Evolutionary conservation across 2,329 filamentous ascomycete genomes (phyloP), one percentile per base, ranked within the genome.

Genomic region (Trichoderma asperellum): DNA sequence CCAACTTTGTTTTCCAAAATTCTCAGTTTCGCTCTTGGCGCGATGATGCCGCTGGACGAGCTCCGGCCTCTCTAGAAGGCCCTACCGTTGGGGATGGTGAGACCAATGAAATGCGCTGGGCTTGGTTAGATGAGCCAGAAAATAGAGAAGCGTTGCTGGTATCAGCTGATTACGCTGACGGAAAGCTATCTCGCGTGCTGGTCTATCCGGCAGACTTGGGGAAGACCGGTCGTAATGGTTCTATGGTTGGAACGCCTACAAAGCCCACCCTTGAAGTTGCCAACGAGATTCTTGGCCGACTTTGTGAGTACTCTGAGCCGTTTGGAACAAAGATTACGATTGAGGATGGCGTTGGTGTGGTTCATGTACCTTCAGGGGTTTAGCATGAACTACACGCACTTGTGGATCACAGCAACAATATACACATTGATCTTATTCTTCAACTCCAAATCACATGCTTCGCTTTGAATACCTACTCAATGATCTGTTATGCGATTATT

Each of bases 1-100:
- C 64, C 55, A 68, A 68, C 4, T 68, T 68, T 59, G 64, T 68
- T 14, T 68, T 68, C 29, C 64, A 68, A 12, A 32, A 68, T 18
- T 32, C 64, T 6, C 64, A 59, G 29, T 68, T 68, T 18, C 64
- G 64, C 21, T 68, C 64, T 2, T 68, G 64, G 64, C 64, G 64
- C 43, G 64, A 68, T 8, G 64, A 68, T 60, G 64, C 64, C 14
- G 64, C 56, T 1, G 56, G 40, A 12, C 56, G 64, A 52, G 57
- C 43, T 29, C 64, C 56, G 3, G 56, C 64, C 37, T 21, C 56
- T 7, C 56, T 68, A 0, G 57, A 68, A 6, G 56, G 56, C 21
- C 64, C 56, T 5, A 52, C 60, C 10, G 24, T 68, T 16, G 64
- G 64, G 16, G 64, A 68, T 5, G 64, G 64, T 3, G 64, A 68